These are phyloP conservation scores for Penicillium sp. DNA, from an alignment of 2,329 filamentous ascomycete species.

Conservation along the genomic window DNA sequence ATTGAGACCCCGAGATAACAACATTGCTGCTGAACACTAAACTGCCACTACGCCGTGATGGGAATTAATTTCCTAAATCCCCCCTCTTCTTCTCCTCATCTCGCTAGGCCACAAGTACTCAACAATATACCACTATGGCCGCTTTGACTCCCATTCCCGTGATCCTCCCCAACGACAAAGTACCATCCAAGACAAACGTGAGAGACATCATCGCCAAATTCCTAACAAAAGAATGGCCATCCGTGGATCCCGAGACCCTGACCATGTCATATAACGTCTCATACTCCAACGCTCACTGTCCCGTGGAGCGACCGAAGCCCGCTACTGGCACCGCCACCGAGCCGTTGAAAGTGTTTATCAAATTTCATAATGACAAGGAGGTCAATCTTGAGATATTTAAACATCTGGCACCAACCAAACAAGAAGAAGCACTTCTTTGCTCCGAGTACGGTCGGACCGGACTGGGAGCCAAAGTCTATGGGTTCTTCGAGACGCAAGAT, in stretches of 20 bases:
- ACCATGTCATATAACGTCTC: slow-evolving; percentile 11
- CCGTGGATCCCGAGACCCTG: slow-evolving; percentile 15
- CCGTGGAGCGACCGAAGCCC: slow-evolving; percentile 15
- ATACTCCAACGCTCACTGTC: slow-evolving; percentile 15
- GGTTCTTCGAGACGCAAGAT: slow-evolving; percentile 21
- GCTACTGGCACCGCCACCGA: slow-evolving; percentile 4
- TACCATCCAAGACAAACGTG: slow-evolving; percentile 9
- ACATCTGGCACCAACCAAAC: slow-evolving; percentile 16
- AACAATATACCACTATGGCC: slow-evolving; percentile 6
- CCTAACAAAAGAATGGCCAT: slow-evolving; percentile 17
- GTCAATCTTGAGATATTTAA: slow-evolving; percentile 15
- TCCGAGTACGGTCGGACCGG: slow-evolving; percentile 17
- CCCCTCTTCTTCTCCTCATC: no score
- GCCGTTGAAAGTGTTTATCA: slow-evolving; percentile 14
- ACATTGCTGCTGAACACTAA: background rate
- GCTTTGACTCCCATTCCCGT: slow-evolving; percentile 8
- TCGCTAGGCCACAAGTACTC: background rate
- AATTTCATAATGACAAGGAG: slow-evolving; percentile 1
- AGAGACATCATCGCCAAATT: slow-evolving; percentile 17
- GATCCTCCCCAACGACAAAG: slow-evolving; percentile 10
- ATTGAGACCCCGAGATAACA: background rate
- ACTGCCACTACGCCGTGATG: no score
- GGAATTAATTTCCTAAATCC: background rate
- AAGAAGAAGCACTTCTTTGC: slow-evolving; percentile 19
- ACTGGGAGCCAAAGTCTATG: slow-evolving; percentile 18